These are phyloP conservation scores for Trametes sanguinea DNA, from an alignment of 768 basidiomycete species.

Conservation along the genomic window DNA sequence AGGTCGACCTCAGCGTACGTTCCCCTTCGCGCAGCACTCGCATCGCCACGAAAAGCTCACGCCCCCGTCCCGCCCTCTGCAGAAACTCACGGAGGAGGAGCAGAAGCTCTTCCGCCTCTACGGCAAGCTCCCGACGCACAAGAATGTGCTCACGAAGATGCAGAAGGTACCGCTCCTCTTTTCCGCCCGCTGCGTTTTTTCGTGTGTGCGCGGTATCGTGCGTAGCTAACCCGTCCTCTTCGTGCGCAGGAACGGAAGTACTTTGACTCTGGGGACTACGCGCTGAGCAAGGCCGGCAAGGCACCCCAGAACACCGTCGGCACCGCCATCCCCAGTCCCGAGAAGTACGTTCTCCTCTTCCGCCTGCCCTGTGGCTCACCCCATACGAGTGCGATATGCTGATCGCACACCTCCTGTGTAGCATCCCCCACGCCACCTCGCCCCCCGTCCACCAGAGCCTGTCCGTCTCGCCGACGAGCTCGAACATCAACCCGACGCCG, in stretches of 20 bases:
- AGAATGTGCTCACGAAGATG: constrained; percentile 92
- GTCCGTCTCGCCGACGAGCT: constrained; percentile 76
- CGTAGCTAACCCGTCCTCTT: constrained; percentile 13
- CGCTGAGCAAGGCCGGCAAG: constrained; percentile 92
- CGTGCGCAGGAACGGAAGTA: constrained; percentile 89
- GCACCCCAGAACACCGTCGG: constrained; percentile 88
- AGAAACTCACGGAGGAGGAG: constrained; percentile 89
- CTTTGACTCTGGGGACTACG: constrained; percentile 99
- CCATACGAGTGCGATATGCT: not conserved
- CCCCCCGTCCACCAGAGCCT: constrained; percentile 51
- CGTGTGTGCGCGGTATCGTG: no score
- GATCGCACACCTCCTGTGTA: constrained; percentile 33
- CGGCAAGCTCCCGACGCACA: constrained; percentile 91
- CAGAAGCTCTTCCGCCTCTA: constrained; percentile 93
- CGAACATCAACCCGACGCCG: constrained; percentile 43
- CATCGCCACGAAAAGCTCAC: not conserved
- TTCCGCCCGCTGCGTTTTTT: no score
- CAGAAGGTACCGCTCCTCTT: constrained; percentile 65
- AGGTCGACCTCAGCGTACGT: constrained; percentile 91
- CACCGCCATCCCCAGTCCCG: constrained; percentile 96
- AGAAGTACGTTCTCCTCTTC: constrained; percentile 64
- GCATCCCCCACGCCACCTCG: constrained; percentile 89
- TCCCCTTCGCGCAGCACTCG: constrained; percentile 19
- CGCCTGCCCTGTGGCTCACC: not conserved
- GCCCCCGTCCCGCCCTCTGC: constrained; percentile 1